Percentiles rank a stretch among this genome's conserved stretches.
These are phyloP conservation scores for Phalaenopsis hybrid DNA, from an alignment of 116 monocot species.

Conservation along the genomic window DNA sequence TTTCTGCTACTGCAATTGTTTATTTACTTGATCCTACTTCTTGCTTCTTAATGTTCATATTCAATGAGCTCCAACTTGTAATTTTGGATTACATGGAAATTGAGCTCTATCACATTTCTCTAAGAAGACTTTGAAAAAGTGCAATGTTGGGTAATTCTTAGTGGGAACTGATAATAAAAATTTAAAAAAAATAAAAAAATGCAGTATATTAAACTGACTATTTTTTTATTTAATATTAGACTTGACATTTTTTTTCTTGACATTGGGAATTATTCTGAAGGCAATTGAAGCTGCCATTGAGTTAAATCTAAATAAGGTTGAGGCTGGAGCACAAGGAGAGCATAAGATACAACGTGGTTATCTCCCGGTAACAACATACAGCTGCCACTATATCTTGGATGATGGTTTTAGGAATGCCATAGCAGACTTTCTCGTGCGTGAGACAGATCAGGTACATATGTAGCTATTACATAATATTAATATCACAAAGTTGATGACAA, in stretches of 20 bases:
- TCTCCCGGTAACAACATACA: constrained; percentile 88
- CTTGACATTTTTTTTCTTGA: background rate
- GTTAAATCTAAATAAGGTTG: constrained; percentile 76
- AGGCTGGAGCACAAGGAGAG: constrained; percentile 98
- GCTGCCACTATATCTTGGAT: constrained; percentile 79
- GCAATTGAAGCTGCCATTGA: constrained; percentile 99
- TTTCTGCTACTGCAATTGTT: no score
- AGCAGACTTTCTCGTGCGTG: constrained; percentile 57
- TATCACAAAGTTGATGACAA: no score
- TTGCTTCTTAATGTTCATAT: no score
- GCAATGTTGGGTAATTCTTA: no score
- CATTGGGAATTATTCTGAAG: constrained; percentile 19
- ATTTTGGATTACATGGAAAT: no score
- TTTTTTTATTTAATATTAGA: background rate
- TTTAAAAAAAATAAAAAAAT: background rate
- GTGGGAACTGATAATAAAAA: background rate
- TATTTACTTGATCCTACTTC: no score
- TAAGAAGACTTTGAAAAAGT: no score
- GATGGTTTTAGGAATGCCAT: constrained; percentile 69
- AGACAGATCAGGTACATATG: constrained; percentile 58
- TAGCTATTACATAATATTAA: background rate
- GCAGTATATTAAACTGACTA: background rate
- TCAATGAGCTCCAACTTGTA: no score
- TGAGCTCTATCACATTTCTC: no score
- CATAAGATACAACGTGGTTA: constrained; percentile 97